Percentiles rank a stretch among this genome's conserved stretches.
Conservation (phyloP, 73 alveolate species). For the Symbiodinium pilosum region DNA sequence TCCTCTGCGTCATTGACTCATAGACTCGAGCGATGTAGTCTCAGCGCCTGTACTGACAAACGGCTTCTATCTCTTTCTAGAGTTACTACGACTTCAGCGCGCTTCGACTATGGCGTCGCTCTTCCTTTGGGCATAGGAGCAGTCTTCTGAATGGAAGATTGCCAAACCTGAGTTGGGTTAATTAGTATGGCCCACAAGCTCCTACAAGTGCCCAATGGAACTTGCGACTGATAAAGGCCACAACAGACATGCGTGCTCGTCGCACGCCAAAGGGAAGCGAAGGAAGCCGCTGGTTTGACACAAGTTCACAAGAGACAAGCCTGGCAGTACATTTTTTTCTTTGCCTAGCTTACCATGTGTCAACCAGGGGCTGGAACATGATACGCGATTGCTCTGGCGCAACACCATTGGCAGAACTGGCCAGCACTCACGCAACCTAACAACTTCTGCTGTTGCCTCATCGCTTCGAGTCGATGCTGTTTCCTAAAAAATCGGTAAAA, state of each 20-base stretch:
- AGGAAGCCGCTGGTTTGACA: background rate
- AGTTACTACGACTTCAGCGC: too few species aligned
- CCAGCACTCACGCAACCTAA: slow-evolving; percentile 1
- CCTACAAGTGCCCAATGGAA: background rate
- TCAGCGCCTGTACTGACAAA: too few species aligned
- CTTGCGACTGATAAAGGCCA: background rate
- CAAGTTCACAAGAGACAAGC: too few species aligned
- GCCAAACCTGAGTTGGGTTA: background rate
- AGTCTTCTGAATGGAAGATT: background rate
- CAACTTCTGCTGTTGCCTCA: background rate
- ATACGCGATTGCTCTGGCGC: background rate
- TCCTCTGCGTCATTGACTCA: background rate
- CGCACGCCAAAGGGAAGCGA: background rate
- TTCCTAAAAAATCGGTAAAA: background rate
- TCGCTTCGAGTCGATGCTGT: background rate
- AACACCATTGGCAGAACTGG: slow-evolving; percentile 12
- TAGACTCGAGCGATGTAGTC: background rate
- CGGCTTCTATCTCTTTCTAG: too few species aligned
- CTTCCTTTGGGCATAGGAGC: background rate
- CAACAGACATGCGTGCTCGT: background rate
- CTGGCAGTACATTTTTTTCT: too few species aligned
- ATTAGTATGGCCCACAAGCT: too few species aligned
- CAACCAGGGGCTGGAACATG: background rate
- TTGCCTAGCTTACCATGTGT: too few species aligned
- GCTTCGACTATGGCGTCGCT: background rate